Evolutionary conservation across 345 rosid species (phyloP).

Genomic region (Sapria himalayana): DNA sequence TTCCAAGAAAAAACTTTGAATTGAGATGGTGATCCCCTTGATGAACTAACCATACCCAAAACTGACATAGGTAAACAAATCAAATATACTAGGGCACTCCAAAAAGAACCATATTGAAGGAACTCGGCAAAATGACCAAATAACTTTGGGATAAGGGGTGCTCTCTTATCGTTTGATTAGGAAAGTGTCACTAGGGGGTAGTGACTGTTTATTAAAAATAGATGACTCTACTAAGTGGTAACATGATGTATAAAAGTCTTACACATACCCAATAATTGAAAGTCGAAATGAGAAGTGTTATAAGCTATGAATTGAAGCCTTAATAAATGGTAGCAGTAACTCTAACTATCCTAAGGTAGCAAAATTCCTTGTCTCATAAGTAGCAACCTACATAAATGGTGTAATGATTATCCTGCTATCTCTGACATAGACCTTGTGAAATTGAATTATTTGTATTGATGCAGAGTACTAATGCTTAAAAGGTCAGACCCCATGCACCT

Average conservation of each 20-base stretch:
- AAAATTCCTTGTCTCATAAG: no score
- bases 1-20: slow-evolving; percentile 2
- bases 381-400: no score
- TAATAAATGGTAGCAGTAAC: no score
- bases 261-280: no score
- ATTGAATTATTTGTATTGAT: slow-evolving; percentile 1
- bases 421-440: slow-evolving; percentile 2
- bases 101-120: not conserved
- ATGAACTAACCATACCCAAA: slow-evolving; percentile 2
- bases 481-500: no score
- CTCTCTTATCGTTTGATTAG: not conserved
- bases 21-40: slow-evolving; percentile 5
- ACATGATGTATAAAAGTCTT: no score
- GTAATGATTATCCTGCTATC: not conserved
- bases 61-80: slow-evolving; percentile 1
- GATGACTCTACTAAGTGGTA: slow-evolving; percentile 1
- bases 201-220: not conserved
- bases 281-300: no score
- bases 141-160: slow-evolving; percentile 1
- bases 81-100: no score
- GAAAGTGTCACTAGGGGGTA: not conserved
- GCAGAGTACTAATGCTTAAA: no score
- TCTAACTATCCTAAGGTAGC: no score
- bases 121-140: not conserved
- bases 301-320: no score